Base-by-base conservation (phyloP, 305 asterid genomes). In the Fraxinus platypoda region DNA sequence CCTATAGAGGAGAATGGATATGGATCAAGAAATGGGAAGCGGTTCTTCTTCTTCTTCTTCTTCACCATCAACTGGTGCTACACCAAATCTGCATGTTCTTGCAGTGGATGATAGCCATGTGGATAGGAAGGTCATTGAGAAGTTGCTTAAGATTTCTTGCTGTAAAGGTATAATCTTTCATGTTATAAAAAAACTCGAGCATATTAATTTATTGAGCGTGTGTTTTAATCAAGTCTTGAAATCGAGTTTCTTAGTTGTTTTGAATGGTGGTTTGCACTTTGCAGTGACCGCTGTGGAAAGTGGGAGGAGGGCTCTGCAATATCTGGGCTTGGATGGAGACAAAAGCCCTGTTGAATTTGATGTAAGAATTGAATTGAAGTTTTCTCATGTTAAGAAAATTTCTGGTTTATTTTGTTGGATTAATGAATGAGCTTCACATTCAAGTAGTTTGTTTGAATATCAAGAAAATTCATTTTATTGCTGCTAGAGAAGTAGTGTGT, bases 231-330 rank as follows among this genome's bases (percentile, higher is more conserved):
- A 17, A n/a, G 21, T 17, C 62, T 52, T 4, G 25, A 0, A 64
- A 64, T 9, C 17, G 34, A 21, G 72, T 12, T 68, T 25, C 28
- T 23, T 23, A 15, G 28, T 35, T 79, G 77, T 1, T 73, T 72
- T 59, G 33, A 31, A 75, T 52, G 75, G 72, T 64, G 7, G 11
- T 62, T 72, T 88, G 87, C 91, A 95, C 8, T 68, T 72, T 87
- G 87, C 91, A 95, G 99, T 93, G 52, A 94, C 97, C 37, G 92
- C 97, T 2, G 98, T 95, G 82, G 98, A 94, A 70, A 95, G 99
- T 88, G 98, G 97, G 77, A 91, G 81, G 15, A 94, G 90, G 84
- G 98, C 98, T 88, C 85, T 95, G 86, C 95, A 93, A 86, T 94
- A 87, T 89, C 76, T 95, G 90, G 99, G 98, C 0, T 88, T 93